These are phyloP conservation scores for Tetrahymena malaccensis DNA, from an alignment of 73 alveolate species.

Conservation along the genomic window DNA sequence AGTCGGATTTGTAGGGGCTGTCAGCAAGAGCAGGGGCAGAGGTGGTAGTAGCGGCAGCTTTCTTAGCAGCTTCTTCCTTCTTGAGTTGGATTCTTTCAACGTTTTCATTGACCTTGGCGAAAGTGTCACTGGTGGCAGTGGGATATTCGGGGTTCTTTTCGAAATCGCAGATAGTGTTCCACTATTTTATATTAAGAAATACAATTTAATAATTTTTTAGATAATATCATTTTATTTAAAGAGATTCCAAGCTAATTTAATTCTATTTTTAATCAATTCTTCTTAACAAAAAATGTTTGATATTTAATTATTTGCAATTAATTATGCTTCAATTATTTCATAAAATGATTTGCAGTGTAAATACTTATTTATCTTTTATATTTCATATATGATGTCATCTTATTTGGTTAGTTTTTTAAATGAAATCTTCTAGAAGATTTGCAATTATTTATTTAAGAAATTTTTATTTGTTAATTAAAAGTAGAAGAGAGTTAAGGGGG, in stretches of 20 bases:
- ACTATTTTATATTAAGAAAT: neutral
- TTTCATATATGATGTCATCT: neutral
- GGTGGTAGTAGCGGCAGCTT: neutral
- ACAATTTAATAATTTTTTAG: neutral
- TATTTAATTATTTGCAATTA: no score
- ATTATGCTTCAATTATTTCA: no score
- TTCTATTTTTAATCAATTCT: neutral
- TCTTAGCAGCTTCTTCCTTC: constrained; percentile 1
- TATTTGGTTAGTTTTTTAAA: neutral
- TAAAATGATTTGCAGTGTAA: neutral
- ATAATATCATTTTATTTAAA: neutral
- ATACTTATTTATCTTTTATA: neutral
- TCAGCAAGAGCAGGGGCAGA: neutral
- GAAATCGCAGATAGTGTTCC: constrained; percentile 20
- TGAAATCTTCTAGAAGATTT: neutral
- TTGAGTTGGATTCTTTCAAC: constrained; percentile 9
- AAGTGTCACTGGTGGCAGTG: constrained; percentile 16
- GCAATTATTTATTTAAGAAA: neutral
- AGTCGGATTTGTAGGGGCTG: neutral
- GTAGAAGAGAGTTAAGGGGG: neutral
- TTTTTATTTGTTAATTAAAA: neutral
- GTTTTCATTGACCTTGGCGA: constrained; percentile 14
- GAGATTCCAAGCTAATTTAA: no score
- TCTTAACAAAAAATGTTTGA: neutral
- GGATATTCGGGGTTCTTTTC: constrained; percentile 19